Base-by-base conservation (phyloP, 176 grass and related monocot species). In the Oryza glaberrima region DNA sequence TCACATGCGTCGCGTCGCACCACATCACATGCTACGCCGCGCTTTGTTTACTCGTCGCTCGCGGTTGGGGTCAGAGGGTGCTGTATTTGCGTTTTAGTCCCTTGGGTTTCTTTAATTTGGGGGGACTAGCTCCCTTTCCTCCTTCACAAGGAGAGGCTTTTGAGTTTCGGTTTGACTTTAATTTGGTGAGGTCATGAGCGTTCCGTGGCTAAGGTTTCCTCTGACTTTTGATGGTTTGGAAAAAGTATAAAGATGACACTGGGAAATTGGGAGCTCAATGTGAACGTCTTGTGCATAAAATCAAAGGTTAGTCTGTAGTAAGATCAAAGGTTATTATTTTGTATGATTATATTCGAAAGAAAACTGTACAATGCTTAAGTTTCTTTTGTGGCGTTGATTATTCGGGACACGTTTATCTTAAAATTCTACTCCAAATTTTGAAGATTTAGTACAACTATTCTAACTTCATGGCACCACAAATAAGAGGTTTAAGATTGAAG, bases 1-100 rank as follows among this genome's bases (percentile, higher is more conserved):
- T 90, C 84, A 79, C 88, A 81, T 89, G 77, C 56, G n/a, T 22
- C 2, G 56, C 56, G 7, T 20, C 49, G 49, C 82, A 66, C 61
- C 82, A 16, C 72, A 52, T 72, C 83, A 15, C 65, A 84, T 67
- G 73, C 28, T 28, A 65, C 66, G 70, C 82, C 6, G 77, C 63
- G 4, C 20, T 81, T 76, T 84, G 64, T 89, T 89, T 85, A 81
- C 77, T 40, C 26, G 63, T 69, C 36, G 45, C 76, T 34, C 61
- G 68, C 43, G 36, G 66, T 14, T 44, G 5, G 5, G 68, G 75
- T 81, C 77, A 75, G 58, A 67, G 77, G 15, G 65, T 11, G 81
- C 26, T 0, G 6, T 2, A 10, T 8, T 74, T 69, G 0, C 0
- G 25, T 3, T 14, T n/a, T 49, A 40, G 12, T 0, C 60, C 84